These are phyloP conservation scores for Articulospora tetracladia DNA, from an alignment of 495 filamentous ascomycete species.

Conservation along the genomic window DNA sequence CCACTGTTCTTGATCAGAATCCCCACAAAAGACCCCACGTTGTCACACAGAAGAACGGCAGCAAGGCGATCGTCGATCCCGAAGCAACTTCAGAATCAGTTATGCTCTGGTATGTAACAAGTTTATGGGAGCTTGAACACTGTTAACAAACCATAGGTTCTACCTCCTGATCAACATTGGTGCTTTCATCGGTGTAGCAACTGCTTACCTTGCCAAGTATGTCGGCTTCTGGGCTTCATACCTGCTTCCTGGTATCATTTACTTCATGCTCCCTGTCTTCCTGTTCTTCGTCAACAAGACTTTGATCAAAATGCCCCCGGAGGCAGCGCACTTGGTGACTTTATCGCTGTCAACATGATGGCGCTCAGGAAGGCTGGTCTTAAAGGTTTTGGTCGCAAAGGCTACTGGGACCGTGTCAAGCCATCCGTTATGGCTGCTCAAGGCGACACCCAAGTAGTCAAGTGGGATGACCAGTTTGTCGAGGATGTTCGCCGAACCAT, in stretches of 20 bases:
- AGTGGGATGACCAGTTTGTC: slow-evolving; percentile 47
- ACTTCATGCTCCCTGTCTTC: slow-evolving; percentile 50
- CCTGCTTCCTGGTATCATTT: slow-evolving; percentile 60
- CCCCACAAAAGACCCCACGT: slow-evolving; percentile 49
- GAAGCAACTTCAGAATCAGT: slow-evolving; percentile 70
- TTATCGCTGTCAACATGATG: slow-evolving; percentile 46
- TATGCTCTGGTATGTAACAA: slow-evolving; percentile 31
- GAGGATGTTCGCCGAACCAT: slow-evolving; percentile 47
- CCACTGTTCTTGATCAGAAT: slow-evolving; percentile 71
- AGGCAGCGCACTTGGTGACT: slow-evolving; percentile 49
- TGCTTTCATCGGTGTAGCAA: slow-evolving; percentile 51
- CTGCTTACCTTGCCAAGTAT: slow-evolving; percentile 39
- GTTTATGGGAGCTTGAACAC: background rate
- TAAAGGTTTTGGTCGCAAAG: slow-evolving; percentile 43
- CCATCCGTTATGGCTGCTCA: slow-evolving; percentile 47
- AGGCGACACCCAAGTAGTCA: slow-evolving; percentile 37
- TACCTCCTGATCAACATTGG: slow-evolving; percentile 78
- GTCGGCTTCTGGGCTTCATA: slow-evolving; percentile 71
- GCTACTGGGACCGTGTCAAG: slow-evolving; percentile 57
- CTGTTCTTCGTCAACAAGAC: slow-evolving; percentile 45
- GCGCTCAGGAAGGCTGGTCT: slow-evolving; percentile 49
- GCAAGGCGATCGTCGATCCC: slow-evolving; percentile 73
- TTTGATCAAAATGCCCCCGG: slow-evolving; percentile 43
- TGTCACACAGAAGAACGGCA: slow-evolving; percentile 62
- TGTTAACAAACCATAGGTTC: slow-evolving; percentile 40